Evolutionary conservation across 2,329 filamentous ascomycete genomes (phyloP), one percentile per base, ranked within the genome.

Genomic region (Aspergillus sp.): DNA sequence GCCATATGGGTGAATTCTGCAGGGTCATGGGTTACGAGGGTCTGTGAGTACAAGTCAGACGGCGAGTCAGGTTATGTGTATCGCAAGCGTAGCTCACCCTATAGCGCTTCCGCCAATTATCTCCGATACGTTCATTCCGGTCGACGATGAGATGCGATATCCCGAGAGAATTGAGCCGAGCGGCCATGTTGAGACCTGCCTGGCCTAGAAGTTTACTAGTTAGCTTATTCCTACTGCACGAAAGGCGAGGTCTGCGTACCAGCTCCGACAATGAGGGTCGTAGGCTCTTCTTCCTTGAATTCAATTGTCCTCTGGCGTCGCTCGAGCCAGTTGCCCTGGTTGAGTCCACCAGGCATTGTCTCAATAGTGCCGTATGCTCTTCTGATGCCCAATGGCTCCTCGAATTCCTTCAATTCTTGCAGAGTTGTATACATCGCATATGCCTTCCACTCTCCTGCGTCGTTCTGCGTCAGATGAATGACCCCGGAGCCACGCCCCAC

Each of bases 61-160:
- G 10, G 15, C 10, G 27, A 39, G n/a, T 23, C 11, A 21, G 2
- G 7, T 27, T 57, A 23, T 36, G 11, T 10, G 11, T 15, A 36
- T 36, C 5, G 32, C 10, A 39, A 15, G 8, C 27, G n/a, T 13
- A 38, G 13, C 63, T 56, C 54, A 76, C 74, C 23, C 77, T 72
- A 61, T 84, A 84, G n/a, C 82, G 75, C 15, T 78, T 74, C 3
- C 80, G 70, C 82, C 82, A 84, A 53, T 81, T 82, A 61, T 83
- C 81, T 4, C 81, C 81, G 8, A 83, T 71, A 0, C 77, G 70
- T 15, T 76, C 70, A 41, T 79, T 77, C 54, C 75, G 75, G 54
- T 84, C 82, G 13, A 83, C 66, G 30, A 83, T 71, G 17, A 83
- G 68, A 53, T 69, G 72, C 5, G 74, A 72, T 0, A 81, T 58